Evolutionary conservation across 495 filamentous ascomycete genomes (phyloP), one percentile per base, ranked within the genome.

Genomic region (Neurospora sp.): DNA sequence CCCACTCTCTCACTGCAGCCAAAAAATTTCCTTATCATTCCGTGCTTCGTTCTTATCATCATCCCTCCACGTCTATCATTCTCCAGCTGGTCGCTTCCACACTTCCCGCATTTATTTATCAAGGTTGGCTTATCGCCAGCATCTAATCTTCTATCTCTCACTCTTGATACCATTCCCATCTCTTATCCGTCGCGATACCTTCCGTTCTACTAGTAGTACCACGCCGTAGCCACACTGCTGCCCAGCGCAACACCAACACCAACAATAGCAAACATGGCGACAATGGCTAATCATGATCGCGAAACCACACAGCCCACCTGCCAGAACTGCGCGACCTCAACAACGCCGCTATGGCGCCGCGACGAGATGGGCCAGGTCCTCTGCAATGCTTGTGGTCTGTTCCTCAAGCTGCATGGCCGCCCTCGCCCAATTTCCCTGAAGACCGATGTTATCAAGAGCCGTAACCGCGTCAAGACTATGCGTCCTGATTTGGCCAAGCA

Each of bases 371-470:
- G 96, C 73, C 93, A 93, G 3, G 94, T 99, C n/a, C 92, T 99
- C 53, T 99, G 96, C 89, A 99, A 99, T 83, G 96, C 96, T 72
- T 99, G 96, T 82, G 96, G 96, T 69, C 83, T 99, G 47, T 99
- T 97, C 83, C 86, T 99, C 75, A 99, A 99, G 85, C 89, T 99
- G 73, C 96, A 99, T 76, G 93, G 93, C 73, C 90, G 94, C 27
- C 89, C 96, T 74, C 90, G 96, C 70, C 96, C 96, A 78, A 97
- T 97, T 82, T 94, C 91, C 75, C 88, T 99, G 76, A 99, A 99
- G 85, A 99, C 96, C 61, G 96, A 99, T 85, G 94, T 98, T 73
- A 99, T 99, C 84, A 99, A 99, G 84, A 97, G 94, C 84, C 94
- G 96, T 76, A 99, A 99, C 80, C 90, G 96, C 71, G 94, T 98